Conservation (phyloP, 495 filamentous ascomycete species). For the Podospora pseudocomata region DNA sequence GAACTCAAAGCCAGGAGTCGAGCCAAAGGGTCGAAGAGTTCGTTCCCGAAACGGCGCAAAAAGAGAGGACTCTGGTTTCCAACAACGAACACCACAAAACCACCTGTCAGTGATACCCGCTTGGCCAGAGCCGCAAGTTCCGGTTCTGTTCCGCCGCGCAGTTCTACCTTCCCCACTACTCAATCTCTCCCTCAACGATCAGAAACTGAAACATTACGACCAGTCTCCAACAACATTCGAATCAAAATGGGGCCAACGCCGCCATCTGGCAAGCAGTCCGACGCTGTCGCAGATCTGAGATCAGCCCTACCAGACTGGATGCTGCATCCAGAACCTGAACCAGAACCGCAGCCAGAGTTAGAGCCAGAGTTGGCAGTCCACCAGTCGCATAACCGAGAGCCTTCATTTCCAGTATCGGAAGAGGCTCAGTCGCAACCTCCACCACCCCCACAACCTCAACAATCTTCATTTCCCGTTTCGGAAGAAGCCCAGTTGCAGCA, state of each 20-base stretch:
- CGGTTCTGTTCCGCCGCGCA: neutral
- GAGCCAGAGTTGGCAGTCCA: neutral
- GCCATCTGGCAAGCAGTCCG: neutral
- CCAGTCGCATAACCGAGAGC: neutral
- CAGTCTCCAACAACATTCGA: neutral
- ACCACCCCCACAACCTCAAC: neutral
- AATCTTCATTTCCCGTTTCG: too few species aligned
- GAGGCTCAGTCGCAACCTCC: neutral
- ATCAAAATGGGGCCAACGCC: neutral
- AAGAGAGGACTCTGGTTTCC: neutral
- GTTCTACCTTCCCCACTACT: neutral
- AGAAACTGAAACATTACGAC: neutral
- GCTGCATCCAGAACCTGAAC: neutral
- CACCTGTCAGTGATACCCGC: neutral
- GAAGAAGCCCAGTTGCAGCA: neutral
- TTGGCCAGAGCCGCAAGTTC: neutral
- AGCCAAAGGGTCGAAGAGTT: neutral
- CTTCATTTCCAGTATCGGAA: neutral
- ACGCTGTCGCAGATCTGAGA: neutral
- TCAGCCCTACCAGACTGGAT: neutral
- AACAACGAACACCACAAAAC: neutral
- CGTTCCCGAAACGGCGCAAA: neutral
- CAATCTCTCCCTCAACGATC: neutral
- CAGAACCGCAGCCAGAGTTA: neutral
- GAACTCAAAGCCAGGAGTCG: neutral